Base-by-base conservation (phyloP, 1,139 yeast species). In the Lodderomyces beijingensis region DNA sequence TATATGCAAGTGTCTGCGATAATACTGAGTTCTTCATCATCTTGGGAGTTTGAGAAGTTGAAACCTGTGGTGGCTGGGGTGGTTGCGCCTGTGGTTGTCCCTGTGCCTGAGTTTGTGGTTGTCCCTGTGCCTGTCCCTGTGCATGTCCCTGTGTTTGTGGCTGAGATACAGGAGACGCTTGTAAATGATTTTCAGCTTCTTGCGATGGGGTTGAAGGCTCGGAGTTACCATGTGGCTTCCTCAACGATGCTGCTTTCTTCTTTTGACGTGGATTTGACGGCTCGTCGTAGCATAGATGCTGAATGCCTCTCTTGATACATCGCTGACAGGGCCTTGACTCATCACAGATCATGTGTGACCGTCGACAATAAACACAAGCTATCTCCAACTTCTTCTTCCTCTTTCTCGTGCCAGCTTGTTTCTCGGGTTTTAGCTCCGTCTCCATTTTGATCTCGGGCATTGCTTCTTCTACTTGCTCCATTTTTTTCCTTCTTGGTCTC, bases 321-420 rank as follows among this genome's bases (percentile, higher is more conserved):
- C 96, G 64, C 34, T 79, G 75, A 53, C 97, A 89, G 2, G 97
- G 97, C 38, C 96, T 65, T 10, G 77, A 65, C 27, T 78, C 82
- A 53, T 88, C 96, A 59, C 97, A 89, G 20, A 88, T 85, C 93
- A 89, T 87, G 55, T 89, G 97, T 1, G 96, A 86, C 30, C 97
- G 65, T 31, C 96, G 73, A 51, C 97, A 89, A 52, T 86, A 89
- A 2, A 89, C 85, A 61, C 97, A 89, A 0, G 97, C 96, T 38
- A 72, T 64, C 19, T 65, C 75, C 19, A 75, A 79, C 50, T 74
- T 79, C 57, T 75, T 76, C 55, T 74, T 73, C 34, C 37, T 30
- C 15, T 31, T 35, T 15, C 32, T 39, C 3, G 12, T 10, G 30
- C 15, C 23, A 13, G 17, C 31, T 28, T 9, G 28, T 23, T 16